These are phyloP conservation scores for Hordeum marinum DNA, from an alignment of 176 grass and related monocot species.

Conservation along the genomic window DNA sequence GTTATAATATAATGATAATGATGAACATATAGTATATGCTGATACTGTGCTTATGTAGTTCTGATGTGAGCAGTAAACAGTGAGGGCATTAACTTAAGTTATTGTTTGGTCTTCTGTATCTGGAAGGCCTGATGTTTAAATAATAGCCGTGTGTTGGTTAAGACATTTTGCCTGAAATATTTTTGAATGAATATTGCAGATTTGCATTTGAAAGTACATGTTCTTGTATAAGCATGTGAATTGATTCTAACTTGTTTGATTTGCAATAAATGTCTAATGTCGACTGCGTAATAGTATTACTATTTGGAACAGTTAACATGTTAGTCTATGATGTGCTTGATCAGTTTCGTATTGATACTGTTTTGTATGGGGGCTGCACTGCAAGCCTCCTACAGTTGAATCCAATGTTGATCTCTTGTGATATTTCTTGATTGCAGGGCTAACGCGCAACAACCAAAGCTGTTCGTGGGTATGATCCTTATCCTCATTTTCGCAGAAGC, in stretches of 20 bases:
- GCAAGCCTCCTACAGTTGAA: not conserved
- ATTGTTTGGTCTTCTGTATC: not conserved
- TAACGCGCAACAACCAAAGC: conserved; percentile 74
- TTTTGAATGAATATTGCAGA: not conserved
- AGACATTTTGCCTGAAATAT: not conserved
- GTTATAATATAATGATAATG: not conserved
- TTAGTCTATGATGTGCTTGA: not conserved
- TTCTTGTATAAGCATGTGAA: not conserved
- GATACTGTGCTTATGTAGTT: not conserved
- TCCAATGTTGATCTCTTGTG: not conserved
- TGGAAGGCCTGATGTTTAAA: not conserved
- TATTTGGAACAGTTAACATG: not conserved
- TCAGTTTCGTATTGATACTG: not conserved
- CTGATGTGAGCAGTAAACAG: not conserved
- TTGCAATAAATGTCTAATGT: not conserved
- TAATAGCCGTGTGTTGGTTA: not conserved
- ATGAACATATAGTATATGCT: not conserved
- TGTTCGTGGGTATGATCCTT: conserved; percentile 83
- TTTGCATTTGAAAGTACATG: not conserved
- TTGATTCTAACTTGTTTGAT: not conserved
- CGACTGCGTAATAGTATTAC: not conserved
- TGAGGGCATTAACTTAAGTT: not conserved
- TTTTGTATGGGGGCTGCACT: not conserved
- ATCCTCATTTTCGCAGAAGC: conserved; percentile 84
- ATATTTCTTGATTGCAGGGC: conserved; percentile 33